A percentile compares a stretch with the other conserved stretches of the same genome.
Conservation (phyloP, 768 basidiomycete genomes). For the Kwoniella shandongensis region DNA sequence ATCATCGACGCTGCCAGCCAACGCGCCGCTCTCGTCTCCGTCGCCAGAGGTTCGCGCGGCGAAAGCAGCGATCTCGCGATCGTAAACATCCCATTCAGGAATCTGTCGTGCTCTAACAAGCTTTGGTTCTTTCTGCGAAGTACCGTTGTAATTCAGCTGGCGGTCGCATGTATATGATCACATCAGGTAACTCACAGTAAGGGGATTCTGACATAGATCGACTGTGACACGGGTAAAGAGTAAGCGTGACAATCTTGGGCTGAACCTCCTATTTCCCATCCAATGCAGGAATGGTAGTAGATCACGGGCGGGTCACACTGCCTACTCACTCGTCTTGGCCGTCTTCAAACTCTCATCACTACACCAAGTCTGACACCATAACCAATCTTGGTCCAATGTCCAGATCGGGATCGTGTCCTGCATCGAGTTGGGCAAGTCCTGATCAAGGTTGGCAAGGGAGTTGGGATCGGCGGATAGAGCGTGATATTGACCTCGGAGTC, state of each 20-base stretch:
- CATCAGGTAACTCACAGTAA: constrained; percentile 66
- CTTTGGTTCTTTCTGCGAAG: constrained; percentile 89
- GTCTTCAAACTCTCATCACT: constrained; percentile 54
- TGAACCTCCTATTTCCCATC: no score
- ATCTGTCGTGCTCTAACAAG: constrained; percentile 87
- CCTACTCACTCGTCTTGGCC: constrained; percentile 56
- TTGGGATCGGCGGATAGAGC: constrained; percentile 89
- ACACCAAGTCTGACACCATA: constrained; percentile 99
- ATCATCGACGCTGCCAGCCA: constrained; percentile 44
- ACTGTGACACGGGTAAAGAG: constrained; percentile 63
- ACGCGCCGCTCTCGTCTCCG: constrained; percentile 18
- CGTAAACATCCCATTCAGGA: constrained; percentile 96
- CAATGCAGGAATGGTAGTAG: no score
- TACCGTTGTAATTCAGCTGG: constrained; percentile 8
- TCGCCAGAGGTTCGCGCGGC: constrained; percentile 57
- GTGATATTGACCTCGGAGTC: constrained; percentile 74
- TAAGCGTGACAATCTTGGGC: not conserved
- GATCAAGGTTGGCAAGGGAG: constrained; percentile 90
- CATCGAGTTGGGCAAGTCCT: constrained; percentile 96
- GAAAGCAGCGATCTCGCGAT: constrained; percentile 82
- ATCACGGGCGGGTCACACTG: no score
- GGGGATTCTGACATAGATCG: constrained; percentile 93
- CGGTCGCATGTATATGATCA: not conserved
- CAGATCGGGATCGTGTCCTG: constrained; percentile 89
- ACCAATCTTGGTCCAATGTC: constrained; percentile 88